These are phyloP conservation scores for Knufia petricola DNA, from an alignment of 2,329 filamentous ascomycete genomes.

Conservation along the genomic window DNA sequence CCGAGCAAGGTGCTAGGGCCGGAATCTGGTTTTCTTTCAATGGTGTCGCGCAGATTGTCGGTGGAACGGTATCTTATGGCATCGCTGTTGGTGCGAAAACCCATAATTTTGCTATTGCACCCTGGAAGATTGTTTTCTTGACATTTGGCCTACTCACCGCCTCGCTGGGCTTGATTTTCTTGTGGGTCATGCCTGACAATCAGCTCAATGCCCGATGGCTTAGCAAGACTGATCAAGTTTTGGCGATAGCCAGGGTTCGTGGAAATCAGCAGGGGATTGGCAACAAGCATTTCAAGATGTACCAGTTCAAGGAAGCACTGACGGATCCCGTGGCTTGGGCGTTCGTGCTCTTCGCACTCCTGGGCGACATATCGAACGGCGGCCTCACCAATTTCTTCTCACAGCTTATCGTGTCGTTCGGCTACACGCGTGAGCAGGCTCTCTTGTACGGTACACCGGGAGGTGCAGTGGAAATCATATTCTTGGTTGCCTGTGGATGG, in stretches of 20 bases:
- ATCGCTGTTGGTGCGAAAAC: constrained; percentile 48
- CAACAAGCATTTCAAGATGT: constrained; percentile 58
- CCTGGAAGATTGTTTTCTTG: constrained; percentile 57
- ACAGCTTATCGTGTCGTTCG: constrained; percentile 53
- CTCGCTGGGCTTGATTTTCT: constrained; percentile 39
- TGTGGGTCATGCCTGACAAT: constrained; percentile 48
- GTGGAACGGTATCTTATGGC: constrained; percentile 54
- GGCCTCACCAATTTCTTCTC: constrained; percentile 54
- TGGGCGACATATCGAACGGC: constrained; percentile 50
- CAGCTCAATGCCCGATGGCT: constrained; percentile 54
- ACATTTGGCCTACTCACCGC: constrained; percentile 46
- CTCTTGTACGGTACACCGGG: constrained; percentile 57
- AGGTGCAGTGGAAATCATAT: constrained; percentile 55
- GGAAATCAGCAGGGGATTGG: constrained; percentile 65
- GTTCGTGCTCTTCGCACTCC: constrained; percentile 48
- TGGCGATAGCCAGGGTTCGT: constrained; percentile 62
- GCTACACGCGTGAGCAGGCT: constrained; percentile 53
- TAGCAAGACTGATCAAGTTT: constrained; percentile 54
- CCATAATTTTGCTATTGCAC: constrained; percentile 48
- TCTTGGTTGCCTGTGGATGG: constrained; percentile 46
- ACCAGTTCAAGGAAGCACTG: constrained; percentile 54
- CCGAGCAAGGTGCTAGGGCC: constrained; percentile 54
- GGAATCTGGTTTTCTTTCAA: constrained; percentile 63
- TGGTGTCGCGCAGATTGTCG: constrained; percentile 54
- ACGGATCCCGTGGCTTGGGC: constrained; percentile 51